Percentiles rank a stretch among this genome's conserved stretches.
Conservation (phyloP, 257 asterid species). For the Anisodus acutangulus region DNA sequence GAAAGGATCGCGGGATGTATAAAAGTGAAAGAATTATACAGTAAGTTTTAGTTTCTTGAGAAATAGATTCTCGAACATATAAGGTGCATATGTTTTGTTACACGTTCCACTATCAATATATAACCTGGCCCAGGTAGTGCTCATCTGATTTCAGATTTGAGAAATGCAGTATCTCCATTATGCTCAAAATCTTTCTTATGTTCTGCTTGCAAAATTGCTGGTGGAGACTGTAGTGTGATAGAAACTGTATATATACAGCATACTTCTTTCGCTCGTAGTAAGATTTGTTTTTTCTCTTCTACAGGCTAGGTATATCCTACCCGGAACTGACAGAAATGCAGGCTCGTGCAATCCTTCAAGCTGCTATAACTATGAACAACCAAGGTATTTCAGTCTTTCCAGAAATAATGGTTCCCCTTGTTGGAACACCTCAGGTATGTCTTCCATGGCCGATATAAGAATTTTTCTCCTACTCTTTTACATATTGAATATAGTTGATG, state of each 20-base stretch:
- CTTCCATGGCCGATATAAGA: no score
- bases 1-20: neutral
- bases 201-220: neutral
- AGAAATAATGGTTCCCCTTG: no score
- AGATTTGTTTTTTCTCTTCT: neutral
- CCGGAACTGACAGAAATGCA: constrained; percentile 97
- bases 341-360: constrained; percentile 91
- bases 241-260: neutral
- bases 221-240: neutral
- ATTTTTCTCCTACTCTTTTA: neutral
- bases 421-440: constrained; percentile 92
- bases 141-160: neutral
- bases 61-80: neutral
- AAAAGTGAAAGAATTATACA: neutral
- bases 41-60: neutral
- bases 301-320: constrained; percentile 93
- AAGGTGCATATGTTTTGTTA: neutral
- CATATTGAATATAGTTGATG: neutral
- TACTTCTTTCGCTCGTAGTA: neutral
- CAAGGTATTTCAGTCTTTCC: constrained; percentile 82
- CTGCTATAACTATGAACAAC: constrained; percentile 71
- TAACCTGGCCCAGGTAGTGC: neutral
- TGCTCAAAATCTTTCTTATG: neutral
- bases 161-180: no score
- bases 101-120: neutral